Conservation (phyloP, 2,329 filamentous ascomycete species). For the Hymenoscyphus infarciens region DNA sequence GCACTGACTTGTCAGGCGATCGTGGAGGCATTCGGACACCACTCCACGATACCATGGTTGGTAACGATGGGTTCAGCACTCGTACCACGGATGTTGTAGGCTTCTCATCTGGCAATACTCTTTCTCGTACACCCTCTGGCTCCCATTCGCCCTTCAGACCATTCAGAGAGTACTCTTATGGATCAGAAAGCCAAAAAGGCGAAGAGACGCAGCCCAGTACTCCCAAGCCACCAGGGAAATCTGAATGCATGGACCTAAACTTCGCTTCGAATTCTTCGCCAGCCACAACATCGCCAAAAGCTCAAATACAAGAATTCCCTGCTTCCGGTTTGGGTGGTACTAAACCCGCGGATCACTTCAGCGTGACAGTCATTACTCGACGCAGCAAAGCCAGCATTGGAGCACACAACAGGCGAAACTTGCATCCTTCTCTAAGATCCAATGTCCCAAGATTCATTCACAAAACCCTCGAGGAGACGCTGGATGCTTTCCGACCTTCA, state of each 20-base stretch:
- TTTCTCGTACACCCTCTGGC: constrained; percentile 35
- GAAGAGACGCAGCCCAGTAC: constrained; percentile 11
- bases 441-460: constrained; percentile 17
- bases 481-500: constrained; percentile 17
- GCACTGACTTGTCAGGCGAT: constrained; percentile 73
- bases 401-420: constrained; percentile 6
- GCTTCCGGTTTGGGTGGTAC: constrained; percentile 58
- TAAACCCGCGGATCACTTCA: constrained; percentile 61
- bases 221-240: constrained; percentile 12
- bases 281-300: constrained; percentile 11
- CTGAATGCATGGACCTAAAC: constrained; percentile 28
- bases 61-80: constrained; percentile 36
- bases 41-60: constrained; percentile 48
- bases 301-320: constrained; percentile 42
- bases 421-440: not conserved
- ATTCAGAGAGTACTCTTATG: constrained; percentile 42
- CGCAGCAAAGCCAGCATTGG: constrained; percentile 20
- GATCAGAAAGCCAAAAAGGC: constrained; percentile 19
- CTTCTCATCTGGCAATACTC: constrained; percentile 10
- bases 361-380: constrained; percentile 44
- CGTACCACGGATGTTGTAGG: constrained; percentile 21
- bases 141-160: constrained; percentile 49
- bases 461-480: constrained; percentile 19
- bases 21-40: constrained; percentile 46
- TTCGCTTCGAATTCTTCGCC: constrained; percentile 37